phyloP scores from a whole-genome alignment of 495 filamentous ascomycete species.

The Hypoxylon intermedium region DNA sequence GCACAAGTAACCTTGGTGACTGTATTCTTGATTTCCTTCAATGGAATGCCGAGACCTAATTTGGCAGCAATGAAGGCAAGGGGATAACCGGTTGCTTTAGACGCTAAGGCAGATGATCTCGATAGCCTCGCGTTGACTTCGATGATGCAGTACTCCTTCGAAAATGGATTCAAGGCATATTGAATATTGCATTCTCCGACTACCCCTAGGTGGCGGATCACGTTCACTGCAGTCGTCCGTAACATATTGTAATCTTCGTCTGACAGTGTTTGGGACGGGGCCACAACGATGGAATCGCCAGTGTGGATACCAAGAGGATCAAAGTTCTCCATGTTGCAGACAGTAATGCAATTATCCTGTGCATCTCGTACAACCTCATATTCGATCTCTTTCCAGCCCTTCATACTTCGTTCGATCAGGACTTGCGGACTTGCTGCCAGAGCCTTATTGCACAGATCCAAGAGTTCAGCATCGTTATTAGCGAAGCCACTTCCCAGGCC shows the following conservation, averaged over 20 bases:
- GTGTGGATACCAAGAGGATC: constrained; percentile 98
- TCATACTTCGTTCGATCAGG: constrained; percentile 97
- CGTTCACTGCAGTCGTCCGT: constrained; percentile 96
- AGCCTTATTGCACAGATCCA: constrained; percentile 92
- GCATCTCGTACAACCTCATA: constrained; percentile 98
- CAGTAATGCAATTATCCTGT: constrained; percentile 97
- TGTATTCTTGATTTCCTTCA: constrained; percentile 95
- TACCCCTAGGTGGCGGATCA: constrained; percentile 95
- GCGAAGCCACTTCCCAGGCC: constrained; percentile 96
- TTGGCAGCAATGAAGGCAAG: constrained; percentile 97
- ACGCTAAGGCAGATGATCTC: constrained; percentile 90
- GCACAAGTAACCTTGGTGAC: constrained; percentile 96
- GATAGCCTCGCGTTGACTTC: constrained; percentile 98
- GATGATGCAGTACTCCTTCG: constrained; percentile 97
- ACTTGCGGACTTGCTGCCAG: constrained; percentile 96
- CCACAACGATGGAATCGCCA: constrained; percentile 97
- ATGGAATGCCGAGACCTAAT: constrained; percentile 88
- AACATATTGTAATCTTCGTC: constrained; percentile 99
- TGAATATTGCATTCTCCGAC: constrained; percentile 99
- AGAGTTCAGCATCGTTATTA: constrained; percentile 82
- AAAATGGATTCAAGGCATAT: constrained; percentile 96
- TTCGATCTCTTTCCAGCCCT: constrained; percentile 99
- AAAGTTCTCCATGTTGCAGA: constrained; percentile 99
- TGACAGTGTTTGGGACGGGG: constrained; percentile 93
- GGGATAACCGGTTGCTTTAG: constrained; percentile 96